Conservation (phyloP, 257 asterid genomes). For the Nicotiana obtusifolia region DNA sequence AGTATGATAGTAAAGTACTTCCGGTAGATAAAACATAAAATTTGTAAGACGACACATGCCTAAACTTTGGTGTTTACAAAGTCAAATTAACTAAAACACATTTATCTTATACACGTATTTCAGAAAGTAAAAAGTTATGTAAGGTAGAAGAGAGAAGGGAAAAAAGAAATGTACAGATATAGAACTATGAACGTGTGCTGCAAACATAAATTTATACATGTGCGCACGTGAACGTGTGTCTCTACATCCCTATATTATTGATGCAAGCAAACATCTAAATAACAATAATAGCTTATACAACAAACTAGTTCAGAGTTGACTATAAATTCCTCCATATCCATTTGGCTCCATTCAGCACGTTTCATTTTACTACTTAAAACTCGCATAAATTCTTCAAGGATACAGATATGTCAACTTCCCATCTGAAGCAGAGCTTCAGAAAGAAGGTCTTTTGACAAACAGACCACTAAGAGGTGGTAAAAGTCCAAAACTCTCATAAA, state of each 20-base stretch:
- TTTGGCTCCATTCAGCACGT: neutral
- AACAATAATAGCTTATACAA: too few species aligned
- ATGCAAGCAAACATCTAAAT: neutral
- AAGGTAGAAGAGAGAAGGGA: neutral
- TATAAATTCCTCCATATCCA: neutral
- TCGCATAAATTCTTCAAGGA: neutral
- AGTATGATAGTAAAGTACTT: neutral
- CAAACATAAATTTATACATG: neutral
- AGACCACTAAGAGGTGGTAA: neutral
- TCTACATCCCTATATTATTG: neutral
- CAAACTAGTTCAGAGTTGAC: neutral
- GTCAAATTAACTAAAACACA: neutral
- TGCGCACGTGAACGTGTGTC: neutral
- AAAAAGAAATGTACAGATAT: neutral
- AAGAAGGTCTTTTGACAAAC: neutral
- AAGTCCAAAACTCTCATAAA: neutral
- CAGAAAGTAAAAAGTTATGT: neutral
- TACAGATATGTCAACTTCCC: neutral
- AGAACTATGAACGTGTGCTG: neutral
- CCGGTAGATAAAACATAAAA: neutral
- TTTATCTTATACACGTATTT: neutral
- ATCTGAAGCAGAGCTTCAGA: neutral
- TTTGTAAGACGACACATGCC: neutral
- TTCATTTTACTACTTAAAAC: neutral
- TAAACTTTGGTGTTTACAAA: neutral